phyloP scores from a whole-genome alignment of 441 rosid species.

The Arabidopsis lyrata region DNA sequence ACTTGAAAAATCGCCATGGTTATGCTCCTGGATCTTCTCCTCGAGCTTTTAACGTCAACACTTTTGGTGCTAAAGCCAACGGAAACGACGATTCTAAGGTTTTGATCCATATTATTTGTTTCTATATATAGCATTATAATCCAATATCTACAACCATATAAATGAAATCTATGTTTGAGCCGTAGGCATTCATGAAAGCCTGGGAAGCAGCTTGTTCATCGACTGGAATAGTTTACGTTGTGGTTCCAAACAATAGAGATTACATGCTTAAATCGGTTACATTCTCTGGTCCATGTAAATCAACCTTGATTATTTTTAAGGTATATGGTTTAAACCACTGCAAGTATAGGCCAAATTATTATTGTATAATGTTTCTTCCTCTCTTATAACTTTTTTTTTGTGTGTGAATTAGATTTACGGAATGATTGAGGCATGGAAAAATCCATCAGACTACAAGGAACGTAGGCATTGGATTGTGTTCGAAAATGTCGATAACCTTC shows the following conservation, averaged over 20 bases:
- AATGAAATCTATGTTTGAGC: conserved; percentile 18
- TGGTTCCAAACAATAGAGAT: conserved; percentile 59
- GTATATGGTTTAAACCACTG: conserved; percentile 26
- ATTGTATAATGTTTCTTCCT: conserved; percentile 9
- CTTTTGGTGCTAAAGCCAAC: conserved; percentile 77
- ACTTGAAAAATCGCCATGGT: conserved; percentile 20
- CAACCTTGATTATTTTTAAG: conserved; percentile 50
- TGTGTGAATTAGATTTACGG: conserved; percentile 63
- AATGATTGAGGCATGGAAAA: conserved; percentile 60
- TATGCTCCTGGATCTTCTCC: conserved; percentile 42
- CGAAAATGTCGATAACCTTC: conserved; percentile 52
- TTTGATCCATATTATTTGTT: background rate
- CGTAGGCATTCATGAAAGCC: conserved; percentile 80
- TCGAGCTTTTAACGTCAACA: conserved; percentile 61
- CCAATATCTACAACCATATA: conserved; percentile 17
- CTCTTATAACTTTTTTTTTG: background rate
- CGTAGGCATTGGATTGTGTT: conserved; percentile 69
- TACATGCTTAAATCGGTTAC: conserved; percentile 65
- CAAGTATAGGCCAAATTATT: background rate
- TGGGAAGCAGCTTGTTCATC: conserved; percentile 85
- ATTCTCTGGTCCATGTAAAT: conserved; percentile 86
- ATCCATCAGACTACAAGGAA: conserved; percentile 56
- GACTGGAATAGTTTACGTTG: conserved; percentile 51
- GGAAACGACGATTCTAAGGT: conserved; percentile 81
- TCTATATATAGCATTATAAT: conserved; percentile 12